Evolutionary conservation across 208 protist species (phyloP).

Genomic region (Crithidia bombi): DNA sequence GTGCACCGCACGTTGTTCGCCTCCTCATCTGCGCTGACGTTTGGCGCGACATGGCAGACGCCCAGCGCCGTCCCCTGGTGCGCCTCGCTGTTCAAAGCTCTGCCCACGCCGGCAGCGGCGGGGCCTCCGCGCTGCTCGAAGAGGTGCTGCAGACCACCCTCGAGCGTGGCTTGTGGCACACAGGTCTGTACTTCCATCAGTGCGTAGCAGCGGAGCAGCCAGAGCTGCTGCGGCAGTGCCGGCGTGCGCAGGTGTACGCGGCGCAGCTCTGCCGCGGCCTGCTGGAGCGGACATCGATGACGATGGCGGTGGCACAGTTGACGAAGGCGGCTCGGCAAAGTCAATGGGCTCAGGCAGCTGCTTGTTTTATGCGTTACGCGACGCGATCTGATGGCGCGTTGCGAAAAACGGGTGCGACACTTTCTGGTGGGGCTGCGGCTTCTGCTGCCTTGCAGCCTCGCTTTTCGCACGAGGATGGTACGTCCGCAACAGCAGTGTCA

Average conservation of each 20-base stretch:
- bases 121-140: slow-evolving; percentile 37
- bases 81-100: slow-evolving; percentile 48
- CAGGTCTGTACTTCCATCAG: slow-evolving; percentile 66
- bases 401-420: no score
- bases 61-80: slow-evolving; percentile 47
- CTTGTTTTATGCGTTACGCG: slow-evolving; percentile 51
- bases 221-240: slow-evolving; percentile 42
- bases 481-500: neutral
- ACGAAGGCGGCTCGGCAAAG: slow-evolving; percentile 38
- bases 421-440: neutral
- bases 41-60: slow-evolving; percentile 44
- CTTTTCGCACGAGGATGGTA: neutral
- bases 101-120: slow-evolving; percentile 8
- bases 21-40: slow-evolving; percentile 57
- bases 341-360: slow-evolving; percentile 55
- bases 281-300: slow-evolving; percentile 47
- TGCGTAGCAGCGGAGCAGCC: slow-evolving; percentile 55
- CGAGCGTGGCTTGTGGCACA: slow-evolving; percentile 57
- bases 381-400: neutral
- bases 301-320: slow-evolving; percentile 49
- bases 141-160: slow-evolving; percentile 55
- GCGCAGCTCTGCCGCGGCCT: slow-evolving; percentile 53
- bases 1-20: slow-evolving; percentile 62
- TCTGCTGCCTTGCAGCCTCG: neutral
- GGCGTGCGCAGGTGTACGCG: slow-evolving; percentile 49